Conservation (phyloP, 495 filamentous ascomycete genomes). For the Aspergillus funiculosus region DNA sequence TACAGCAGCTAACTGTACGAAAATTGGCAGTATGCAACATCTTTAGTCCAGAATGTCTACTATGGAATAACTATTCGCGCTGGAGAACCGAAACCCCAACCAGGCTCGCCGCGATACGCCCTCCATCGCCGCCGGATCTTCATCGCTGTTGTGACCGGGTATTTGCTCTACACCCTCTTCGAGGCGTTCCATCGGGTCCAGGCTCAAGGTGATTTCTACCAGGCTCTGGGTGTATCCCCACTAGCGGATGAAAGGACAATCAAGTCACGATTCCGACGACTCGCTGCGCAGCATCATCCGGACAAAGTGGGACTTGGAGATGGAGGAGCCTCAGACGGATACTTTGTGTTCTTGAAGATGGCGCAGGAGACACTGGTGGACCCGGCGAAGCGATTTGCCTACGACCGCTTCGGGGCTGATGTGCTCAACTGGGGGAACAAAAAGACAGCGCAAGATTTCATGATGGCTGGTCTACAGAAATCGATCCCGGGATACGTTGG, state of each 20-base stretch:
- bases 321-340: conserved; percentile 40
- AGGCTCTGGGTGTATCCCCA: conserved; percentile 60
- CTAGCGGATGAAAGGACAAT: conserved; percentile 66
- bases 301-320: conserved; percentile 60
- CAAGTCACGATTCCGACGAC: conserved; percentile 76
- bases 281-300: conserved; percentile 82
- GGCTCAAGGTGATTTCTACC: conserved; percentile 67
- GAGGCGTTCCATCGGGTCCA: conserved; percentile 81
- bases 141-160: conserved; percentile 70
- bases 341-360: conserved; percentile 75
- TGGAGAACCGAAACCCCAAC: conserved; percentile 74
- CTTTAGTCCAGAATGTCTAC: conserved; percentile 72
- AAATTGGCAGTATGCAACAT: conserved; percentile 60
- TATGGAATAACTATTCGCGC: conserved; percentile 89
- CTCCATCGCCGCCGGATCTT: conserved; percentile 76
- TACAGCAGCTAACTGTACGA: conserved; percentile 5
- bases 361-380: conserved; percentile 80
- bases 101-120: conserved; percentile 60
- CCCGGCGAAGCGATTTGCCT: conserved; percentile 78
- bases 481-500: conserved; percentile 60
- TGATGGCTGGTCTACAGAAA: conserved; percentile 57
- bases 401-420: conserved; percentile 84
- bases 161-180: conserved; percentile 90
- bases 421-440: conserved; percentile 63
- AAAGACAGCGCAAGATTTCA: conserved; percentile 66